phyloP scores from a whole-genome alignment of 805 yeast species.

The Priceomyces haplophilus region DNA sequence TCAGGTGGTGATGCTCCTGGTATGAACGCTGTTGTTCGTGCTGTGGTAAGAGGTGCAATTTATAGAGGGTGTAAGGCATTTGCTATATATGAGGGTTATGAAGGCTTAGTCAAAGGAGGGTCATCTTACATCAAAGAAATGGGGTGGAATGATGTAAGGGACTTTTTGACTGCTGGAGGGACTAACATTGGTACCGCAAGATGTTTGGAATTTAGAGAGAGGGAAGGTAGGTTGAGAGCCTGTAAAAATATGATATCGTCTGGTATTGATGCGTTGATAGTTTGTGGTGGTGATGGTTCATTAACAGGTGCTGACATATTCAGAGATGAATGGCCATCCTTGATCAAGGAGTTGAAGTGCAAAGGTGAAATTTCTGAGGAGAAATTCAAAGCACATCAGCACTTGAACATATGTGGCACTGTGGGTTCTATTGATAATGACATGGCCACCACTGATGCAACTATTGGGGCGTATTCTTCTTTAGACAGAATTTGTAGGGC shows the following conservation, averaged over 20 bases:
- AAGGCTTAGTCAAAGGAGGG: conserved; percentile 89
- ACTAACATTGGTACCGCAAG: conserved; percentile 96
- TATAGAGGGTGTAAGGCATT: conserved; percentile 83
- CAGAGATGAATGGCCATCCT: conserved; percentile 91
- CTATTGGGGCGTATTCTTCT: conserved; percentile 95
- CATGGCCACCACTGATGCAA: conserved; percentile 94
- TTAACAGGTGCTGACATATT: conserved; percentile 95
- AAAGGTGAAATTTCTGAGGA: conserved; percentile 55
- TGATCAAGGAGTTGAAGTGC: conserved; percentile 66
- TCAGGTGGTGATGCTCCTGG: conserved; percentile 99
- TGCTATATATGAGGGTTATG: conserved; percentile 92
- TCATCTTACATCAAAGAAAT: conserved; percentile 64
- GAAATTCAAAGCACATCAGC: conserved; percentile 59
- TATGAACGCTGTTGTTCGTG: conserved; percentile 94
- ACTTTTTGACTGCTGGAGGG: conserved; percentile 91
- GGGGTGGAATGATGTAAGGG: conserved; percentile 94
- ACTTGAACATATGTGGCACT: conserved; percentile 83
- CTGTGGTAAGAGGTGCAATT: conserved; percentile 91
- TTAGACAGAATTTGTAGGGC: conserved; percentile 89
- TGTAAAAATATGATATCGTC: conserved; percentile 79
- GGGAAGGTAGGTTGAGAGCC: conserved; percentile 78
- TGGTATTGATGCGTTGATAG: conserved; percentile 93
- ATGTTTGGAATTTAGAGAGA: conserved; percentile 78
- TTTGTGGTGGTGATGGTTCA: conserved; percentile 99
- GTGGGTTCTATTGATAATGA: conserved; percentile 98